Conservation (phyloP, 305 asterid genomes). For the Coffea humblotiana region DNA sequence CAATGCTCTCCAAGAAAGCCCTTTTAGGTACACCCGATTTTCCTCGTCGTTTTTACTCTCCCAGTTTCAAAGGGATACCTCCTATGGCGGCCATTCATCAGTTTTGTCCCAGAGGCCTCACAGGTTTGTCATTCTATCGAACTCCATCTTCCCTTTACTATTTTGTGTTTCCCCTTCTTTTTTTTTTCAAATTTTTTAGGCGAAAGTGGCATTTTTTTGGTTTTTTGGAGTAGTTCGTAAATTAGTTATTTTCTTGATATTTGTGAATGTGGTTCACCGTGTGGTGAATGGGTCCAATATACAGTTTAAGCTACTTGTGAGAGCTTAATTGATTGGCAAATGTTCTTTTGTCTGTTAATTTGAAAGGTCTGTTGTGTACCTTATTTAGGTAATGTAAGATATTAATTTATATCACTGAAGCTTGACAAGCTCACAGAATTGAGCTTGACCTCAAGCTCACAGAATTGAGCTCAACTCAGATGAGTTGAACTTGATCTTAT, state of each 20-base stretch:
- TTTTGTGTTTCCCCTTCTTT: not conserved
- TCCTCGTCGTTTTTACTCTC: constrained; percentile 6
- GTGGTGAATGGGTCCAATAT: no score
- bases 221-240: not conserved
- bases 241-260: not conserved
- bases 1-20: not conserved
- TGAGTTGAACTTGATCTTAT: no score
- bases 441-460: no score
- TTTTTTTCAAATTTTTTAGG: not conserved
- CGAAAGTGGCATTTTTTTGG: not conserved
- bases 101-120: constrained; percentile 1
- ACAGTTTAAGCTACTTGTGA: no score
- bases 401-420: no score
- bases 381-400: no score
- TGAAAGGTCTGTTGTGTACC: no score
- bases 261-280: not conserved
- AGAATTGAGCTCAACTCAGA: no score
- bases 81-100: not conserved
- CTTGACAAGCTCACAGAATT: no score
- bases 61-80: not conserved
- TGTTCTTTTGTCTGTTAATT: no score
- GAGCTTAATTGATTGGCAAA: no score
- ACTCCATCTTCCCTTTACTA: not conserved
- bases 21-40: not conserved
- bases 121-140: constrained; percentile 9